Conservation (phyloP, 2,329 filamentous ascomycete species). For the Epichloe hybrida region DNA sequence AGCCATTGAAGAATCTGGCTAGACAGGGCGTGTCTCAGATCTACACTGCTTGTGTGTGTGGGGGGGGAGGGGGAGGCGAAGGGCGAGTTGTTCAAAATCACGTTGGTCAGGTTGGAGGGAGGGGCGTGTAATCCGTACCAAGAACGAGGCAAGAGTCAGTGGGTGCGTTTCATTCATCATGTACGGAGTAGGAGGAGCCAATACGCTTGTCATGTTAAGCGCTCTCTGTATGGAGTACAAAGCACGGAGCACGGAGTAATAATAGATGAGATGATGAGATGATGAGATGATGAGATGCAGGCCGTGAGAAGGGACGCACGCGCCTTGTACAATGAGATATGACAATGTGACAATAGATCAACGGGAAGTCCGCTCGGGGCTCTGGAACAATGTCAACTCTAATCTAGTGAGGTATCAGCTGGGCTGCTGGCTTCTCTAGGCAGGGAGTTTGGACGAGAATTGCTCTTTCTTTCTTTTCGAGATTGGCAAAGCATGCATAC, state of each 20-base stretch:
- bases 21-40: background rate
- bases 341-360: too few species aligned
- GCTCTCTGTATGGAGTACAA: background rate
- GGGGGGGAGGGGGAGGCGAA: too few species aligned
- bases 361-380: too few species aligned
- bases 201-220: background rate
- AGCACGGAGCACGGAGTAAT: too few species aligned
- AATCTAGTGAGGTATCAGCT: too few species aligned
- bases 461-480: background rate
- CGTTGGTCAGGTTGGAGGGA: too few species aligned
- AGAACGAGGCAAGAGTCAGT: background rate
- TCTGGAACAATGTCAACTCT: background rate
- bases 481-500: background rate
- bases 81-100: too few species aligned
- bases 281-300: background rate
- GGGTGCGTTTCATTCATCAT: background rate
- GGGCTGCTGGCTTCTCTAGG: too few species aligned
- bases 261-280: too few species aligned
- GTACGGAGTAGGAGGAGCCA: background rate
- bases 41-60: background rate
- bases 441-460: too few species aligned
- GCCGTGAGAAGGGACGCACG: background rate
- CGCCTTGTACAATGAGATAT: too few species aligned
- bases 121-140: too few species aligned
- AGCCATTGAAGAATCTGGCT: background rate